These are phyloP conservation scores for Amaranthus tricolor DNA, from an alignment of 179 eudicot species.

Conservation along the genomic window DNA sequence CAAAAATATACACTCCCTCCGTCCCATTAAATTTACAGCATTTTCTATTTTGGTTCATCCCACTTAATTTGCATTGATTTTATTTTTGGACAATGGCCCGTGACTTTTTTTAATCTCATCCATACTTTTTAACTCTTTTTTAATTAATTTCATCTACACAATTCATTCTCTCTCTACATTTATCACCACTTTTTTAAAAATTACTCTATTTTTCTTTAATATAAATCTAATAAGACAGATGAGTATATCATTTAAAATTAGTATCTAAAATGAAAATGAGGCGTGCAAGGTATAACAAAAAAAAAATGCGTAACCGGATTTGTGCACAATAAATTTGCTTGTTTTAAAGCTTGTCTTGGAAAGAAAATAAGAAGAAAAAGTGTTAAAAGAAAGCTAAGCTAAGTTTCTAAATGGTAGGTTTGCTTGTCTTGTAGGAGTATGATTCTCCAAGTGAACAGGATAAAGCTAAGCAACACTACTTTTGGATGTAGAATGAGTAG, in stretches of 20 bases:
- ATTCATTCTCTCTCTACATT: no score
- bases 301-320: not conserved
- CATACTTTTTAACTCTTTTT: no score
- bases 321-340: not conserved
- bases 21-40: no score
- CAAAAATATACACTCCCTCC: no score
- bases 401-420: no score
- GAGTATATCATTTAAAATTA: not conserved
- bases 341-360: conserved; percentile 1
- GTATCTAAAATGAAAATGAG: not conserved
- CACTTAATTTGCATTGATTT: no score
- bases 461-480: not conserved
- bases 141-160: no score
- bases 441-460: conserved; percentile 5
- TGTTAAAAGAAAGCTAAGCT: not conserved
- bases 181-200: not conserved
- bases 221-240: not conserved
- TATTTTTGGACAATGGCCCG: no score
- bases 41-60: no score
- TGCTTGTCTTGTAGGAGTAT: conserved; percentile 2
- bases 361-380: not conserved
- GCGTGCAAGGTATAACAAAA: conserved; percentile 18
- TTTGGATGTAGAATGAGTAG: not conserved
- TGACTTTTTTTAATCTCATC: no score
- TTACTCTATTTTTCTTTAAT: not conserved